Evolutionary conservation across 1,139 yeast genomes (phyloP).

Genomic region (Lodderomyces orthopsilosis): DNA sequence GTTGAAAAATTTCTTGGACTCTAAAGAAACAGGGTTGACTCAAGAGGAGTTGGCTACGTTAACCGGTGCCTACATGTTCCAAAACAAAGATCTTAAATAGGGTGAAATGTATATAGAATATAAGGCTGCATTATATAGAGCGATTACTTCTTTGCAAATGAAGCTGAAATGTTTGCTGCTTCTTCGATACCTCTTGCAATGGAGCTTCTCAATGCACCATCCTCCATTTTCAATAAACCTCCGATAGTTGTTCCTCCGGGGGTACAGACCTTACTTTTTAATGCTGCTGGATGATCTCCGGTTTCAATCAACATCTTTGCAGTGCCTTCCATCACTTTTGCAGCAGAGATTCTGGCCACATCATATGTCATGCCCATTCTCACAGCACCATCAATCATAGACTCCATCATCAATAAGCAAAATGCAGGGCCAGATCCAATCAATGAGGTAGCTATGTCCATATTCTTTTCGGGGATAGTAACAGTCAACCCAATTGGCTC

Average conservation of each 20-base stretch:
- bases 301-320: slow-evolving; percentile 83
- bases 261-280: slow-evolving; percentile 88
- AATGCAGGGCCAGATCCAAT: slow-evolving; percentile 98
- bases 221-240: slow-evolving; percentile 90
- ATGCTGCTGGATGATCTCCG: slow-evolving; percentile 89
- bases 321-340: slow-evolving; percentile 95
- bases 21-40: slow-evolving; percentile 29
- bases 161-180: slow-evolving; percentile 81
- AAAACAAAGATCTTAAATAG: slow-evolving; percentile 11
- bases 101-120: slow-evolving; percentile 1
- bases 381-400: slow-evolving; percentile 91
- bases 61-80: slow-evolving; percentile 12
- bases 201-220: slow-evolving; percentile 81
- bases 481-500: slow-evolving; percentile 68
- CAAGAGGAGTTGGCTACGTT: slow-evolving; percentile 36
- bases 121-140: not conserved
- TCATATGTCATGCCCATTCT: slow-evolving; percentile 91
- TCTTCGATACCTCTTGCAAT: slow-evolving; percentile 88
- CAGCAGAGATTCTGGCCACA: slow-evolving; percentile 84
- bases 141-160: slow-evolving; percentile 65
- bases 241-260: slow-evolving; percentile 99
- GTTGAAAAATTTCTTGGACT: slow-evolving; percentile 33
- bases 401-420: slow-evolving; percentile 83
- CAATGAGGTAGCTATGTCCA: slow-evolving; percentile 94
- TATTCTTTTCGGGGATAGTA: slow-evolving; percentile 81